Evolutionary conservation across 1,284 basidiomycete species (phyloP).

Genomic region (Ceratobasidium theobromae): DNA sequence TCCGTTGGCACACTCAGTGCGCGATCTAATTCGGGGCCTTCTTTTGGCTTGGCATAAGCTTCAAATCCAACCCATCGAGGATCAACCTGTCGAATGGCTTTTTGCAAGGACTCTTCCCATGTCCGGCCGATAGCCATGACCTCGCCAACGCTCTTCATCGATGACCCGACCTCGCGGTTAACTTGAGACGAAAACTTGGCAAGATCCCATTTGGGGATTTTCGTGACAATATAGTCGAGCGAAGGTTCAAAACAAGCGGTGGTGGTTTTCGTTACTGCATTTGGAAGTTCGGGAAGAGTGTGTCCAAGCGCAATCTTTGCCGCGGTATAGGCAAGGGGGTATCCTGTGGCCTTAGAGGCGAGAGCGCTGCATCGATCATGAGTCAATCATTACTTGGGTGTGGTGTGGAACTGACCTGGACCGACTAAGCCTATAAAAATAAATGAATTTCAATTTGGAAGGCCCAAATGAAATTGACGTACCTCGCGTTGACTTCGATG

Average conservation of each 20-base stretch:
- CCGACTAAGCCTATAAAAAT: slow-evolving; percentile 52
- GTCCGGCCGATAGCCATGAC: slow-evolving; percentile 99
- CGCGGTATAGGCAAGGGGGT: slow-evolving; percentile 98
- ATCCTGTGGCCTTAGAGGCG: slow-evolving; percentile 98
- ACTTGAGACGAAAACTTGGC: slow-evolving; percentile 96
- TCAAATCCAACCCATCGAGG: slow-evolving; percentile 75
- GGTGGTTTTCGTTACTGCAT: slow-evolving; percentile 98
- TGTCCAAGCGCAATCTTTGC: slow-evolving; percentile 99
- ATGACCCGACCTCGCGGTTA: slow-evolving; percentile 91
- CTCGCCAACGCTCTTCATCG: slow-evolving; percentile 99
- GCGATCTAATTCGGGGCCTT: slow-evolving; percentile 70
- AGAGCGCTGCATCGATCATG: slow-evolving; percentile 62
- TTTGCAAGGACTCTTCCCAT: slow-evolving; percentile 98
- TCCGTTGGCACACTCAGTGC: slow-evolving; percentile 71
- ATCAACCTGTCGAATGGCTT: slow-evolving; percentile 97
- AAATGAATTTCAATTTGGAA: slow-evolving; percentile 30
- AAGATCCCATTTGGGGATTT: slow-evolving; percentile 99
- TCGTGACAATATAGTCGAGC: slow-evolving; percentile 98
- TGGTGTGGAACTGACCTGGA: slow-evolving; percentile 50
- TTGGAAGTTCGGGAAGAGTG: slow-evolving; percentile 96
- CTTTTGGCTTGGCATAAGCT: slow-evolving; percentile 75
- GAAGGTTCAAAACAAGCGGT: slow-evolving; percentile 99
- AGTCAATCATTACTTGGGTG: neutral
- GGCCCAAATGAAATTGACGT: slow-evolving; percentile 42
- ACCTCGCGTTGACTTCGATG: slow-evolving; percentile 96